Base-by-base conservation (phyloP, 2,329 filamentous ascomycete genomes). In the Neopestalotiopsis sp. region DNA sequence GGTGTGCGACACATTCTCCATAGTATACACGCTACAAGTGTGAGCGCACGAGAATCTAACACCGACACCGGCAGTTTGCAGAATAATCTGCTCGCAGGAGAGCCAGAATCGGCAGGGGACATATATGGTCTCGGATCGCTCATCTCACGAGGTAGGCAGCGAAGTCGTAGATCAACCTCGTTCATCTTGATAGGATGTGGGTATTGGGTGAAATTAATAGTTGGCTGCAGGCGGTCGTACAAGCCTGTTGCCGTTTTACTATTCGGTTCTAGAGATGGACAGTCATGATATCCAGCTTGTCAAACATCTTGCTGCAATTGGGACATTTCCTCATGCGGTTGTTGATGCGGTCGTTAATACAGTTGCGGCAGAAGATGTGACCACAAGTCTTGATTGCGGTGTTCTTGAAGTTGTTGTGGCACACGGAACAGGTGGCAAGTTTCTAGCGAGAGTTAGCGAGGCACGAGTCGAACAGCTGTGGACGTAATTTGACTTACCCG, bases 241-340 rank as follows among this genome's bases (percentile, higher is more conserved):
- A n/a, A 30, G 28, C 12, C 57, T 14, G 24, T 30, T 10, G 12
- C 45, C 45, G 17, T 9, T 34, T n/a, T 24, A 24, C 17, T 30
- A 17, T 38, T 34, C 12, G 6, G 13, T 34, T 65, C 67, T 77
- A 83, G 75, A 85, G 78, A 77, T 92, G 90, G 64, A 90, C 88
- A 28, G 87, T 83, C 94, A 98, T 97, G 71, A 94, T 90, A 78
- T 99, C 96, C 81, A 92, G 92, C 79, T 90, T 92, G 76, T 97
- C 95, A 78, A 99, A 99, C 4, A 94, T 90, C 81, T 92, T 93
- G 75, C 92, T 94, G 85, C 97, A 99, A 74, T 94, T 95, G 2
- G 96, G 96, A 77, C 96, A 99, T 81, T 98, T 98, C 73, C 96
- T 89, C 83, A 95, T 95, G 45, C 96, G 92, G 76, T 96, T 97